Evolutionary conservation across 768 basidiomycete species (phyloP).

Genomic region (Strobilomyces dryophilus): DNA sequence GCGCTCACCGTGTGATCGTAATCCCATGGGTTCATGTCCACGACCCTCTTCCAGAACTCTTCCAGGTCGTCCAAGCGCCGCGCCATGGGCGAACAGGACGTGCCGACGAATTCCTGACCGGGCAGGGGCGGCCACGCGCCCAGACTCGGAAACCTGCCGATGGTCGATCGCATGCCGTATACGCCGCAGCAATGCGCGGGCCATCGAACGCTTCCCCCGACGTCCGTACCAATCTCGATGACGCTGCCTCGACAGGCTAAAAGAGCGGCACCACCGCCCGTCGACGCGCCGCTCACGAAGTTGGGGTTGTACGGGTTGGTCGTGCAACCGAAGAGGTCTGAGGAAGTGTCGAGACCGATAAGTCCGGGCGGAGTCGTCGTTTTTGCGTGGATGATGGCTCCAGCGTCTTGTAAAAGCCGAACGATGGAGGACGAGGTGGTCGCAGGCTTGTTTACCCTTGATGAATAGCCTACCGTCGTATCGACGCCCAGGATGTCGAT

Average conservation of each 20-base stretch:
- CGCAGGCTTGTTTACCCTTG: slow-evolving; percentile 33
- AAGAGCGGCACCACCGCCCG: slow-evolving; percentile 49
- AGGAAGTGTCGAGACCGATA: slow-evolving; percentile 37
- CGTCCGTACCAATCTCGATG: slow-evolving; percentile 46
- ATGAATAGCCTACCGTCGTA: slow-evolving; percentile 43
- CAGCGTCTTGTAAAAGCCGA: slow-evolving; percentile 38
- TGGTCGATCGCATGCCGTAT: slow-evolving; percentile 38
- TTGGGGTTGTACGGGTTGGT: slow-evolving; percentile 44
- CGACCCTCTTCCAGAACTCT: slow-evolving; percentile 40
- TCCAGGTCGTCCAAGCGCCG: slow-evolving; percentile 38
- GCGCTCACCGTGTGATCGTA: slow-evolving; percentile 39
- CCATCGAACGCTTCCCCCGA: slow-evolving; percentile 48
- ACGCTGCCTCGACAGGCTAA: slow-evolving; percentile 41
- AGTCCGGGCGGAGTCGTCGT: slow-evolving; percentile 43
- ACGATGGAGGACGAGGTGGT: slow-evolving; percentile 36
- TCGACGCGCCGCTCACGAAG: slow-evolving; percentile 43
- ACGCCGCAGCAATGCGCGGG: slow-evolving; percentile 48
- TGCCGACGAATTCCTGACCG: slow-evolving; percentile 37
- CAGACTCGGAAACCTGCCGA: slow-evolving; percentile 35
- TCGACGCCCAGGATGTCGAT: slow-evolving; percentile 44
- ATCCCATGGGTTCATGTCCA: slow-evolving; percentile 40
- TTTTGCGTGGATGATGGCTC: slow-evolving; percentile 39
- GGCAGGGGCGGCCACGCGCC: slow-evolving; percentile 31
- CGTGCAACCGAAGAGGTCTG: slow-evolving; percentile 45
- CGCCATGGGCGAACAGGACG: slow-evolving; percentile 39